Base-by-base conservation (phyloP, 352 stramenopile genomes). In the Blastocystis sp. region DNA sequence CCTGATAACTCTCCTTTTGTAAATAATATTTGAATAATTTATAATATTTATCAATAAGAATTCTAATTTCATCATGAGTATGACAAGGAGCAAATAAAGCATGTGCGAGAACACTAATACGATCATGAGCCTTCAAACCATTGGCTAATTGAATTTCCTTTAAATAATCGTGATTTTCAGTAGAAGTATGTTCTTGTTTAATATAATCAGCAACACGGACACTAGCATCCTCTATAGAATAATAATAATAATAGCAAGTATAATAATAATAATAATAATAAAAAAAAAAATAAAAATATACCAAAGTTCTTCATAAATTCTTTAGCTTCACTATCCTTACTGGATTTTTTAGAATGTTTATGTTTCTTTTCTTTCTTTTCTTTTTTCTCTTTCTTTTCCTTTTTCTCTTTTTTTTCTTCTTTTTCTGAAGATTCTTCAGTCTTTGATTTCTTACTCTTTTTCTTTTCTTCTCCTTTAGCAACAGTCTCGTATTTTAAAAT, bases 231-330 rank as follows among this genome's bases (percentile, higher is more conserved):
- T 67, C n/a, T 68, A 72, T 0, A 66, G 32, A 56, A 81, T 80
- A 2, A 73, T 67, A 3, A 81, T 70, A 9, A 77, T 76, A 23
- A 74, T 81, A 45, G 82, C 77, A 32, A 82, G 68, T 18, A 76
- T 77, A 52, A 82, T 81, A 54, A 82, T 76, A 41, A 83, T 77
- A 57, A 81, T 75, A 25, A 86, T 73, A 36, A 80, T 71, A 7
- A 83, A 55, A 65, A 82, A 82, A 65, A 82, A 76, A 19, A 82
- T 57, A 18, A 77, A 81, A 11, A 77, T 74, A 0, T 79, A 69
- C 18, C 79, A 62, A 30, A 79, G 73, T 34, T 77, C 72, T 0
- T 77, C 72, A 35, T 2, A 30, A 19, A 19, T 42, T 31, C 4
- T 36, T 18, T 56, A 55, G 31, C 67, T 56, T 82, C 84, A 65